Evolutionary conservation across 192 early-diverging fungal species (phyloP), one percentile per base, ranked within the genome.

Genomic region (Funneliformis geosporum): DNA sequence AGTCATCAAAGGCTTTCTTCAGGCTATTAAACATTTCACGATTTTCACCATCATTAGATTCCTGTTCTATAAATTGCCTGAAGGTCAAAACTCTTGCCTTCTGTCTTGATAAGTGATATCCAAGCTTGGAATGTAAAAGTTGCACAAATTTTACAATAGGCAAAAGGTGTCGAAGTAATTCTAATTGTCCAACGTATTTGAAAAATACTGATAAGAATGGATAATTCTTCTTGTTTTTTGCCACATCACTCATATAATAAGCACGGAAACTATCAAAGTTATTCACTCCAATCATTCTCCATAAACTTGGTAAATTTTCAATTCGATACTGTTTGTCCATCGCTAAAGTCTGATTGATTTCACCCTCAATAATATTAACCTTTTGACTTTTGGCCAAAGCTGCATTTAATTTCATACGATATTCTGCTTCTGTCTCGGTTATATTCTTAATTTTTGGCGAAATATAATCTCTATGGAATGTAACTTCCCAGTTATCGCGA

Each of bases 101-200:
- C 18, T 28, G 14, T n/a, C 79, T 23, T 28, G n/a, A 73, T 28
- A 79, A 33, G 8, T 44, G 40, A 79, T 79, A 73, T 42, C 23
- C 70, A 40, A 79, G 46, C 42, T 60, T 71, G 28, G 69, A n/a
- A 18, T 71, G 21, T 16, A 79, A 69, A 16, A 61, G 60, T 39
- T 62, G 28, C 9, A 60, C 72, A 71, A 80, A 80, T 39, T 75
- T 80, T 9, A 80, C 25, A n/a, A 80, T 80, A 11, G 71, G 69
- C 4, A 28, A 73, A 42, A 80, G 46, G 60, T 80, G 47, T 61
- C 59, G 38, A 0, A 80, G 21, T 11, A 46, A 74, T 12, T 43
- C n/a, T 47, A 80, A 38, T 38, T 59, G 16, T 68, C 66, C 43
- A 16, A 18, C 1, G n/a, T 80, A 42, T 67, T 76, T 64, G 16